Conservation (phyloP, 176 grass and related monocot genomes). For the Metroxylon sagu region DNA sequence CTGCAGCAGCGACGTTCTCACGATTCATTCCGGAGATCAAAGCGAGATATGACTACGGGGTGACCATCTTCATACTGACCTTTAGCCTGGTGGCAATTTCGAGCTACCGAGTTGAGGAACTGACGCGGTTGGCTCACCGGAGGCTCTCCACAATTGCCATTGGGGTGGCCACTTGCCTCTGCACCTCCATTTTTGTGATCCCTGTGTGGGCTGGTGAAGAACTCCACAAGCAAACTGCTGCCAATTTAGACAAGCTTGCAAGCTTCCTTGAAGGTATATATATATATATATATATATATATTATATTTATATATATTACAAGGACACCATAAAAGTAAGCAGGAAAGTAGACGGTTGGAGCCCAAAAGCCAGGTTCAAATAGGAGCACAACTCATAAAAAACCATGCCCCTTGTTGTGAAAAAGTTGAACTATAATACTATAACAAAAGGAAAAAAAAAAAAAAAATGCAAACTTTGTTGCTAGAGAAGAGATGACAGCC, state of each 20-base stretch:
- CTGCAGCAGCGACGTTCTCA: conserved; percentile 71
- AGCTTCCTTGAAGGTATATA: conserved; percentile 73
- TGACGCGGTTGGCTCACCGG: conserved; percentile 68
- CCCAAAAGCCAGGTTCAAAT: too few relatives aligned
- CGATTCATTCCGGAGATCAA: conserved; percentile 96
- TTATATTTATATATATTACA: not conserved
- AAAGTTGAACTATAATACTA: too few relatives aligned
- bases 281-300: too few relatives aligned
- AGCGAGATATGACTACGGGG: conserved; percentile 83
- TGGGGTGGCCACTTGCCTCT: conserved; percentile 68
- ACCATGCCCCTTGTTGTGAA: too few relatives aligned
- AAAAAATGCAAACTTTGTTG: too few relatives aligned
- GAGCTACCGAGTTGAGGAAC: conserved; percentile 74
- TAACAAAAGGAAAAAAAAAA: too few relatives aligned
- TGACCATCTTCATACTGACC: conserved; percentile 91
- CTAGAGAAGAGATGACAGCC: too few relatives aligned
- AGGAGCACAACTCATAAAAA: too few relatives aligned
- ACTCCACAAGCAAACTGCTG: conserved; percentile 48
- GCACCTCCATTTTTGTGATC: conserved; percentile 51
- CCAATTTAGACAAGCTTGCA: conserved; percentile 65
- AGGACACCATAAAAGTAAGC: too few relatives aligned
- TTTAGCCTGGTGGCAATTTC: conserved; percentile 94
- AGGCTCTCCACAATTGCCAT: conserved; percentile 62
- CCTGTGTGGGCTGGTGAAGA: conserved; percentile 91
- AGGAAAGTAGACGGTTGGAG: too few relatives aligned